Base-by-base conservation (phyloP, 495 filamentous ascomycete species). In the Aspergillus sclerotioniger region DNA sequence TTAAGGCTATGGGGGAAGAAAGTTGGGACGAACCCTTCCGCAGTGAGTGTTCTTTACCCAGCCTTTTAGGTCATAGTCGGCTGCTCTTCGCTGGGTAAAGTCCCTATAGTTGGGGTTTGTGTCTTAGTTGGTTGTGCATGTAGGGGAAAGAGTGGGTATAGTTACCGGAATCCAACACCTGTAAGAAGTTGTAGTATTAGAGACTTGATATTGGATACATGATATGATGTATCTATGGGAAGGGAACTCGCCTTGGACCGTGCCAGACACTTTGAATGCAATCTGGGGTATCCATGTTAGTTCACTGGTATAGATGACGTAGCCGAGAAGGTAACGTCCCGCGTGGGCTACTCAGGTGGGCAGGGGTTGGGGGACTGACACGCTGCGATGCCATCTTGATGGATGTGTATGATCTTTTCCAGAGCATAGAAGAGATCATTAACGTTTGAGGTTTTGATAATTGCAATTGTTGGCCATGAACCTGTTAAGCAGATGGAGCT, bases 21-120 rank as follows among this genome's bases (percentile, higher is more conserved):
- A 19, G 10, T 25, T 15, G 32, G 13, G 37, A 60, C 67, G 32
- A 67, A 89, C 91, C 70, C 87, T 85, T 49, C 87, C 87, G 56
- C 88, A 85, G 7, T 80, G 73, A 0, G 84, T 88, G 67, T 97
- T 97, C 37, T 83, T 78, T 16, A 92, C 89, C 79, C 83, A 93
- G 45, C 92, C 92, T 1, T 87, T 93, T 7, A 97, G 62, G 2
- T 75, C 78, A 60, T 87, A 76, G 31, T 79, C 77, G 2, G 68
- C 71, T 2, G 92, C 92, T 58, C 85, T 82, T 60, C 85, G 84
- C 53, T 82, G 79, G 1, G 90, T 86, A 65, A 88, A 95, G 67
- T 84, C 80, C 39, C 90, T 91, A 53, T 17, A 43, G 6, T 21
- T 17, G 46, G 31, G 59, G 43, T n/a, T n/a, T 50, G 54, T 32